Evolutionary conservation across 2,329 filamentous ascomycete species (phyloP), one percentile per base, ranked within the genome.

Genomic region (Microcyclospora pomicola): DNA sequence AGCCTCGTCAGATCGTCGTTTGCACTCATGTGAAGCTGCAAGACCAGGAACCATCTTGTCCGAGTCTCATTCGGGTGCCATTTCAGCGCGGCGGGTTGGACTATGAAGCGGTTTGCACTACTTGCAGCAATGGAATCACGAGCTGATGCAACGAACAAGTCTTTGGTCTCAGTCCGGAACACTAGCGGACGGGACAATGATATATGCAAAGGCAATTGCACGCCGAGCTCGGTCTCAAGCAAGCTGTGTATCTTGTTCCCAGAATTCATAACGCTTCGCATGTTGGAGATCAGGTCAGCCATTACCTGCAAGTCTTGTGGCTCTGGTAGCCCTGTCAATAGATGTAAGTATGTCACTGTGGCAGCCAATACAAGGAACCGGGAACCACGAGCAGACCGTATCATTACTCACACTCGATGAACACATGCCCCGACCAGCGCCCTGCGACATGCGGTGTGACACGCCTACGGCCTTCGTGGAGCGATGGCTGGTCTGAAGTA

Each of bases 381-480:
- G 30, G 38, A 27, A 37, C n/a, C 27, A 34, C 15, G 34, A 24
- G 19, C 19, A 24, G 19, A 24, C 19, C 19, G 19, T 24, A 24
- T 24, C 33, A 27, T 9, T 34, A 66, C 77, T 62, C 69, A 92
- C 91, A 98, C 65, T 96, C 88, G 40, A 94, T 68, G 59, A 93
- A 96, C 33, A 96, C 58, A 61, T 96, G 88, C 27, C 79, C 85
- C 1, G 88, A 85, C 91, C 91, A 98, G 59, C 86, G 84, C 42
- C 91, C 91, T 42, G 77, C 74, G 16, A 88, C 68, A 60, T 98
- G 91, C 15, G 88, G 87, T 35, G 77, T 82, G 40, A 80, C 73
- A 31, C 91, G 75, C 55, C 79, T 84, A 33, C 88, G 77, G 38
- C 91, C 91, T 27, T 80, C 81, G 59, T 98, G 91, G 41, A 96